Evolutionary conservation across 1,139 yeast species (phyloP).

Genomic region (Waltiozyma sp.): DNA sequence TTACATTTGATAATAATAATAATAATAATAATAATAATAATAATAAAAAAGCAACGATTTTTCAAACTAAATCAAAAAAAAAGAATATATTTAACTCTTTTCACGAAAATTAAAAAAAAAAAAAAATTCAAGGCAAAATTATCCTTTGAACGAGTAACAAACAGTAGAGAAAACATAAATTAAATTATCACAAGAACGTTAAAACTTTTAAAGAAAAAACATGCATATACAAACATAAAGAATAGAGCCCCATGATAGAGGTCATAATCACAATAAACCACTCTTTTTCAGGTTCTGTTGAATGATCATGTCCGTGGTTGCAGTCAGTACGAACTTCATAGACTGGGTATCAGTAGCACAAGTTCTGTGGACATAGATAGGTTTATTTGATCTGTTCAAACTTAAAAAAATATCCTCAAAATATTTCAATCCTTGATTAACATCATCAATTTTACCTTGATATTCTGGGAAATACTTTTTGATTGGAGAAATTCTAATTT

Average conservation of each 20-base stretch:
- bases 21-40: too few species aligned
- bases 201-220: not conserved
- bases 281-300: slow-evolving; percentile 75
- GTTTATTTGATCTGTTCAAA: slow-evolving; percentile 56
- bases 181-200: too few species aligned
- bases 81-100: too few species aligned
- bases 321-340: slow-evolving; percentile 83
- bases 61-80: too few species aligned
- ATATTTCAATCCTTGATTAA: slow-evolving; percentile 54
- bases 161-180: too few species aligned
- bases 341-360: slow-evolving; percentile 90
- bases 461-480: slow-evolving; percentile 65
- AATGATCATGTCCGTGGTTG: slow-evolving; percentile 85
- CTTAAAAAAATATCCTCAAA: slow-evolving; percentile 56
- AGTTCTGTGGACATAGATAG: slow-evolving; percentile 82
- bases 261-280: slow-evolving; percentile 49
- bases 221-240: too few species aligned
- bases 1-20: too few species aligned
- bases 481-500: slow-evolving; percentile 54
- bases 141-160: too few species aligned
- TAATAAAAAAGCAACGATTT: too few species aligned
- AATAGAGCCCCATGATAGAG: too few species aligned
- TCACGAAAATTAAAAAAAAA: too few species aligned
- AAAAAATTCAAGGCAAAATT: too few species aligned
- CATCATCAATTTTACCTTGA: slow-evolving; percentile 48